These are phyloP conservation scores for Colletotrichum tofieldiae DNA, from an alignment of 2,329 filamentous ascomycete species.

Conservation along the genomic window DNA sequence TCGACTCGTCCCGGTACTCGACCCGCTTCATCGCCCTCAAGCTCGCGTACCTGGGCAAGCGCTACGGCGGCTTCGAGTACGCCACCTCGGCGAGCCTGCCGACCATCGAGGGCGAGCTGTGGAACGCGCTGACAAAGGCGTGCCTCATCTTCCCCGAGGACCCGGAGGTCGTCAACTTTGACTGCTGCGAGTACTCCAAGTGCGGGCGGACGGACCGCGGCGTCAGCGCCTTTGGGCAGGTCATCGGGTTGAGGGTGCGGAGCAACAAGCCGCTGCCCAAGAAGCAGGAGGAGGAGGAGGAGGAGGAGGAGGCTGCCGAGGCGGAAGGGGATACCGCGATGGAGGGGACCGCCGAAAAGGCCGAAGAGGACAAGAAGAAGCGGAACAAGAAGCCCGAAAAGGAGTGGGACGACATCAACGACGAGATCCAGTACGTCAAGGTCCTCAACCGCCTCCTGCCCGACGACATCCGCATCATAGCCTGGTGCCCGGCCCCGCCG, in stretches of 20 bases:
- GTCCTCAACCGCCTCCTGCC: constrained; percentile 91
- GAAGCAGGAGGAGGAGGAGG: constrained; percentile 46
- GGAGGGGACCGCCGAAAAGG: constrained; percentile 66
- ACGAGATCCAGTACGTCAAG: constrained; percentile 88
- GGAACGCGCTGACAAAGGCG: constrained; percentile 89
- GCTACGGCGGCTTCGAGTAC: constrained; percentile 95
- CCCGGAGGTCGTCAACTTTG: constrained; percentile 80
- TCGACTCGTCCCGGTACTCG: constrained; percentile 86
- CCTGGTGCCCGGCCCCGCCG: constrained; percentile 91
- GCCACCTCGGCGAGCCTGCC: constrained; percentile 80
- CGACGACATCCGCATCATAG: constrained; percentile 89
- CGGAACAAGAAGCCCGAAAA: constrained; percentile 50
- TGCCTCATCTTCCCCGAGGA: constrained; percentile 83
- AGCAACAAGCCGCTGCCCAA: constrained; percentile 78
- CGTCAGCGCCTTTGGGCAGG: constrained; percentile 97
- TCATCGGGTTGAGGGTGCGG: constrained; percentile 86
- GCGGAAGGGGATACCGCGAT: constrained; percentile 45
- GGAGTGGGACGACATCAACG: constrained; percentile 77
- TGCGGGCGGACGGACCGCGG: constrained; percentile 94
- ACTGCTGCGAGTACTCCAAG: constrained; percentile 92
- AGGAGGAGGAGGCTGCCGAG: constrained; percentile 46
- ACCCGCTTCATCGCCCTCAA: constrained; percentile 92
- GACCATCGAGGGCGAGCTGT: constrained; percentile 93
- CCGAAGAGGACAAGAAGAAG: constrained; percentile 41
- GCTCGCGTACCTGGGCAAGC: constrained; percentile 91